A percentile compares a stretch with the other conserved stretches of the same genome.
Conservation (phyloP, 306 rosid genomes). For the Trifolium fragiferum region DNA sequence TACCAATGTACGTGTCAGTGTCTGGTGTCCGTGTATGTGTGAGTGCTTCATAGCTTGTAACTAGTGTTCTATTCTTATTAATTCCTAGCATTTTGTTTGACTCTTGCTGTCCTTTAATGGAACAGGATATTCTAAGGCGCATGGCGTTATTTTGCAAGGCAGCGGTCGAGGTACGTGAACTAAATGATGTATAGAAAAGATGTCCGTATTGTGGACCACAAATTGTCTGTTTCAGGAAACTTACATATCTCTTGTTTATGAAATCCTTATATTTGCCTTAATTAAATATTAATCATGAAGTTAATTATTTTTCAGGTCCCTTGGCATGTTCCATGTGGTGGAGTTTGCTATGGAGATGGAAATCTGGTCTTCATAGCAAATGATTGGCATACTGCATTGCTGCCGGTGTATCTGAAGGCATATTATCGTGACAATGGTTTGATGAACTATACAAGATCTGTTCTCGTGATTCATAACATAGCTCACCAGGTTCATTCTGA, state of each 20-base stretch:
- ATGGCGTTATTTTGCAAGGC: conserved; percentile 94
- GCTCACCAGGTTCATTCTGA: conserved; percentile 84
- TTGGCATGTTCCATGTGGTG: conserved; percentile 97
- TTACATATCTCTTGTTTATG: not conserved
- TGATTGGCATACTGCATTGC: conserved; percentile 97
- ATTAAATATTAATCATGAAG: conserved; percentile 22
- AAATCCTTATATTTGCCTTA: conserved; percentile 13
- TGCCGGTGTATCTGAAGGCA: conserved; percentile 92
- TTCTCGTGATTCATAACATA: conserved; percentile 96
- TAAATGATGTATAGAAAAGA: not conserved
- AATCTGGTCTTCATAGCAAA: conserved; percentile 93
- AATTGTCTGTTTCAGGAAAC: no score
- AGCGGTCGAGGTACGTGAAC: conserved; percentile 77
- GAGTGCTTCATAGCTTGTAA: not conserved
- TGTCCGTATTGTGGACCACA: no score
- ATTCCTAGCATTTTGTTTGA: conserved; percentile 41
- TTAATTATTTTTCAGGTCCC: conserved; percentile 72
- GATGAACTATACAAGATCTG: conserved; percentile 78
- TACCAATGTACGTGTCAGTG: not conserved
- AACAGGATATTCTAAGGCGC: conserved; percentile 91
- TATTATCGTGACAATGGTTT: conserved; percentile 84
- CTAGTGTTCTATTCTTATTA: conserved; percentile 34
- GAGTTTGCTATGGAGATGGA: conserved; percentile 95
- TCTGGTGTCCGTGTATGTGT: not conserved
- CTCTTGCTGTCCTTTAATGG: conserved; percentile 46